Base-by-base conservation (phyloP, 371 early-diverging fungal genomes). In the Mucor indicus region DNA sequence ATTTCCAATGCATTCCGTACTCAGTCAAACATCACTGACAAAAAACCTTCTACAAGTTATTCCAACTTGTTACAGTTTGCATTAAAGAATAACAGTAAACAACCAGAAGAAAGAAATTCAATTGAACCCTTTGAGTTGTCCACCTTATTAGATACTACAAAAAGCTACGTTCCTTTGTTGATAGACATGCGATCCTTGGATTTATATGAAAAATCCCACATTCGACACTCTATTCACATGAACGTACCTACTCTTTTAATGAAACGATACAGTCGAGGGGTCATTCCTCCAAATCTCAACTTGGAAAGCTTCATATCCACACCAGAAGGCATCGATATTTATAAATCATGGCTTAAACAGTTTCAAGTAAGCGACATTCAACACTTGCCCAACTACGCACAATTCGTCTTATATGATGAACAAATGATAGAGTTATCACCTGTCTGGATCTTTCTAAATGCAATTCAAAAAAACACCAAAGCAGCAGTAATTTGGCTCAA, bases 251-350 rank as follows among this genome's bases (percentile, higher is more conserved):
- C 76, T 0, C 41, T 84, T 29, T 41, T 84, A 4, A 64, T 80
- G 44, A 79, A 80, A 48, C 71, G 84, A 8, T 84, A 84, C 52
- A 64, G 72, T 17, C 60, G 81, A 46, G 82, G 84, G 4, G 72
- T 70, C 11, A 61, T 81, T 1, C n/a, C n/a, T n/a, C 64, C 77
- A 9, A 75, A 80, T 32, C 80, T 81, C 38, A 76, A 70, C n/a
- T 44, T 84, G 4, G 80, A 80, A 37, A 78, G 74, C 21, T 84
- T 84, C 39, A 81, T 84, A 25, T 78, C 82, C 0, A 81, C 82
- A 25, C 67, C 73, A 0, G 75, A 81, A 49, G 80, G 79, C 12
- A 73, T 61, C 17, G 71, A 79, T 7, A 41, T 50, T 3, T 70
- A 57, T 44, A 19, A 43, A 3, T 16, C 48, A 4, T 68, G 69